A percentile compares a stretch with the other conserved stretches of the same genome.
Conservation (phyloP, 2,329 filamentous ascomycete genomes). For the Epichloe aotearoae region DNA sequence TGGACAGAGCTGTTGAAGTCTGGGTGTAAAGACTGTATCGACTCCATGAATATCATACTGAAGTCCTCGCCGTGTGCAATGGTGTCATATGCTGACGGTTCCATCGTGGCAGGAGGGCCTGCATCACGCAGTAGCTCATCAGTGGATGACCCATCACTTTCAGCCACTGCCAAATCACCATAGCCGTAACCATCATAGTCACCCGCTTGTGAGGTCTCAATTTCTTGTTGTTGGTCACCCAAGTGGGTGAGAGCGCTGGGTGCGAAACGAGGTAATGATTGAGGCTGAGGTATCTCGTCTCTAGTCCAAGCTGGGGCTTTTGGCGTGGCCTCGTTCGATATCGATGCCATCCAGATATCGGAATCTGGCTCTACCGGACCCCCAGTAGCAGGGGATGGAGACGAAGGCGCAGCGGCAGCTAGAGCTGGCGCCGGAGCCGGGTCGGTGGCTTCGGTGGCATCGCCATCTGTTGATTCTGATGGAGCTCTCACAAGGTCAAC, state of each 20-base stretch:
- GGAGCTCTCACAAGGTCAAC: slow-evolving; percentile 18
- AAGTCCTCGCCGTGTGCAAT: slow-evolving; percentile 40
- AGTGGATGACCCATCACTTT: slow-evolving; percentile 21
- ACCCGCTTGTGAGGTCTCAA: slow-evolving; percentile 9
- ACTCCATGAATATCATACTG: slow-evolving; percentile 46
- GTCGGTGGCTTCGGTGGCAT: neutral
- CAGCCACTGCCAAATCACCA: slow-evolving; percentile 14
- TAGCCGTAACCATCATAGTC: slow-evolving; percentile 13
- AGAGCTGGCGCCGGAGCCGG: neutral
- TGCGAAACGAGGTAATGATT: slow-evolving; percentile 6
- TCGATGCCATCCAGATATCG: slow-evolving; percentile 33
- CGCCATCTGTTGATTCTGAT: slow-evolving; percentile 7
- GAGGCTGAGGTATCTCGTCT: slow-evolving; percentile 1
- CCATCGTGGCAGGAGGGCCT: slow-evolving; percentile 8
- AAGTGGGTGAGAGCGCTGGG: slow-evolving; percentile 1
- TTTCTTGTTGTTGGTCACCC: slow-evolving; percentile 4
- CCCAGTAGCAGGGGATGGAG: slow-evolving; percentile 4
- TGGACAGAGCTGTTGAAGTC: slow-evolving; percentile 23
- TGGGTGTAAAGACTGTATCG: slow-evolving; percentile 36
- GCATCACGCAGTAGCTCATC: slow-evolving; percentile 13
- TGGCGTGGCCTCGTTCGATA: slow-evolving; percentile 26
- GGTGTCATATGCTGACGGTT: slow-evolving; percentile 23
- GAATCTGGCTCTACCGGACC: slow-evolving; percentile 17
- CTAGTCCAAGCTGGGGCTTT: slow-evolving; percentile 9
- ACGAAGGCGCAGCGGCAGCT: slow-evolving; percentile 2